A percentile compares a stretch with the other conserved stretches of the same genome.
phyloP scores from a whole-genome alignment of 2,329 filamentous ascomycete species.

The Tolypocladium album region DNA sequence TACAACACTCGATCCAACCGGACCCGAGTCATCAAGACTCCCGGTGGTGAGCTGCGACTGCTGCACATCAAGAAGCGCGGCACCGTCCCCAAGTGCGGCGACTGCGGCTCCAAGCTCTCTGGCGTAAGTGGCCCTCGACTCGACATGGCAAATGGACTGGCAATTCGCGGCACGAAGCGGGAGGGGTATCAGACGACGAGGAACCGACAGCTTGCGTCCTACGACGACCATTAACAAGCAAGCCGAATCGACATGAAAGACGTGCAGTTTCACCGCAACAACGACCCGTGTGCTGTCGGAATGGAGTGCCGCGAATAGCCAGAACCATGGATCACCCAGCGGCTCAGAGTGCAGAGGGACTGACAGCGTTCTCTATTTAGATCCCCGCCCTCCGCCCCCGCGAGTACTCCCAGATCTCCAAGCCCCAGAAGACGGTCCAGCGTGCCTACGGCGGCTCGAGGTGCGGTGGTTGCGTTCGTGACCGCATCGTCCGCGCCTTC shows the following conservation, averaged over 20 bases:
- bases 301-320: not conserved
- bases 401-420: slow-evolving; percentile 94
- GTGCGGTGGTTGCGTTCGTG: slow-evolving; percentile 97
- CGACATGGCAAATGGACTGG: slow-evolving; percentile 6
- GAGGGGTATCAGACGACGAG: not conserved
- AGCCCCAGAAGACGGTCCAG: slow-evolving; percentile 99
- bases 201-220: not conserved
- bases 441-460: slow-evolving; percentile 96
- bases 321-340: not conserved
- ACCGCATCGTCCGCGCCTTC: slow-evolving; percentile 96
- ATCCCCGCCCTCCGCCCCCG: slow-evolving; percentile 94
- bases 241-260: not conserved
- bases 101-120: slow-evolving; percentile 95
- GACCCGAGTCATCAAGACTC: slow-evolving; percentile 91
- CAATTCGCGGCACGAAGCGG: not conserved
- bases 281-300: not conserved
- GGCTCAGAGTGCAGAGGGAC: not conserved
- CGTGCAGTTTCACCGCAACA: not conserved
- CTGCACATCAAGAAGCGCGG: slow-evolving; percentile 99
- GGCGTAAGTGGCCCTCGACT: slow-evolving; percentile 62
- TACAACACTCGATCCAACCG: slow-evolving; percentile 99
- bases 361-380: slow-evolving; percentile 31
- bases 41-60: slow-evolving; percentile 88
- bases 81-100: slow-evolving; percentile 96
- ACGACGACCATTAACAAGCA: not conserved